Conservation (phyloP, 345 rosid genomes). For the Lepidium sativum region DNA sequence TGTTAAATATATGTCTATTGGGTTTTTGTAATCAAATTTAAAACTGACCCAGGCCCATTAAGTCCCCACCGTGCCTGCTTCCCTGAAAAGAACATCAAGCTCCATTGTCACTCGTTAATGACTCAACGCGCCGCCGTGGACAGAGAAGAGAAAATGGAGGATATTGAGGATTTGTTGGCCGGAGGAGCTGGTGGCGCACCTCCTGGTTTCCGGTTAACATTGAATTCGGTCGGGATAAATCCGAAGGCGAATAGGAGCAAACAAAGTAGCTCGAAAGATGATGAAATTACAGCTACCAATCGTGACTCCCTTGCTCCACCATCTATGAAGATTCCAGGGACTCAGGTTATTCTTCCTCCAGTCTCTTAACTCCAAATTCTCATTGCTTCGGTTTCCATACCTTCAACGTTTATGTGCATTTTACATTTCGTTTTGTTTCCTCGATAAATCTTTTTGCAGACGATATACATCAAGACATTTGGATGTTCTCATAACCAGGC, state of each 20-base stretch:
- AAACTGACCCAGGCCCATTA: not conserved
- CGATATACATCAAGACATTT: conserved; percentile 75
- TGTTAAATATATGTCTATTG: not conserved
- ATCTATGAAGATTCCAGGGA: conserved; percentile 58
- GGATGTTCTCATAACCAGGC: conserved; percentile 98
- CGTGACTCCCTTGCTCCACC: conserved; percentile 26
- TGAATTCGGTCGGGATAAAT: conserved; percentile 48
- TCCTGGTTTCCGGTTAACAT: conserved; percentile 64
- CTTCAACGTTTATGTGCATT: not conserved
- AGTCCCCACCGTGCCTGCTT: not conserved
- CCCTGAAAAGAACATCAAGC: not conserved
- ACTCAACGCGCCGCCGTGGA: conserved; percentile 13
- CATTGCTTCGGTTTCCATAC: not conserved
- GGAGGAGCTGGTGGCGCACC: conserved; percentile 52
- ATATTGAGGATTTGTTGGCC: conserved; percentile 71
- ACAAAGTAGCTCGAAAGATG: conserved; percentile 13
- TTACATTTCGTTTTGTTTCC: not conserved
- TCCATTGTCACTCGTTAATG: not conserved
- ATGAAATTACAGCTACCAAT: conserved; percentile 20
- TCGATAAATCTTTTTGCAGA: conserved; percentile 31
- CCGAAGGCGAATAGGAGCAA: conserved; percentile 40
- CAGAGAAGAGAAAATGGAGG: conserved; percentile 46
- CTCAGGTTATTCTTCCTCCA: conserved; percentile 42
- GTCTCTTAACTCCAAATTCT: not conserved
- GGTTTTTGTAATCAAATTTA: not conserved